Base-by-base conservation (phyloP, 2,329 filamentous ascomycete species). In the Fusarium avenaceum region DNA sequence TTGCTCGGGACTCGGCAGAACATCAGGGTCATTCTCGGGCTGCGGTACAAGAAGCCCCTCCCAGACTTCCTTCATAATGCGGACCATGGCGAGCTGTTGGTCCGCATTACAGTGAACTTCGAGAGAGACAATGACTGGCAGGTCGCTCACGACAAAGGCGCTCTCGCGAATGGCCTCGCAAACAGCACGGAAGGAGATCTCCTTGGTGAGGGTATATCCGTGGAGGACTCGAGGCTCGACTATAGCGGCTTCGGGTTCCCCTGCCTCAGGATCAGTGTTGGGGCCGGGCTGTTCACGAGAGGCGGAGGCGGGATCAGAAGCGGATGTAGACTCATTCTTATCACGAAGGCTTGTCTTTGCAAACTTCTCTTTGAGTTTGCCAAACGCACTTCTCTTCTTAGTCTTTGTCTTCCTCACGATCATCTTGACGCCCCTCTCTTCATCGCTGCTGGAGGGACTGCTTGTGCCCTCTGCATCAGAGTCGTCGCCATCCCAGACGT, bases 401-500 rank as follows among this genome's bases (percentile, higher is more conserved):
- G 73, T 90, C 85, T 74, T 89, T 79, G 73, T 87, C 77, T 75
- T 81, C 64, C 82, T 84, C 50, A 81, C 80, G 20, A 80, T 78
- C 17, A 90, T 87, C 46, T 76, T 76, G 69, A 49, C 75, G 73
- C 43, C 82, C 79, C 88, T 80, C 46, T 80, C 81, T 55, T 78
- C 82, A 52, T 79, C 80, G 53, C 78, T 82, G 85, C 78, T 91
- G 84, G 69, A 72, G 30, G 64, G 72, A 35, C 71, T 63, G 22
- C 59, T 72, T 13, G 71, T 73, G 3, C 63, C 68, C 50, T 79
- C 89, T 76, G 81, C 91, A 86, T 78, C 91, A 74, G 74, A 93
- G 74, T 94, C 90, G 57, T 91, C 89, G 42, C 94, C 94, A 76
- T 97, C 93, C 94, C 94, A 97, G 73, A 96, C 96, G 75, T 97